Evolutionary conservation across 2,329 filamentous ascomycete genomes (phyloP), one percentile per base, ranked within the genome.

Genomic region (Capronia americana): DNA sequence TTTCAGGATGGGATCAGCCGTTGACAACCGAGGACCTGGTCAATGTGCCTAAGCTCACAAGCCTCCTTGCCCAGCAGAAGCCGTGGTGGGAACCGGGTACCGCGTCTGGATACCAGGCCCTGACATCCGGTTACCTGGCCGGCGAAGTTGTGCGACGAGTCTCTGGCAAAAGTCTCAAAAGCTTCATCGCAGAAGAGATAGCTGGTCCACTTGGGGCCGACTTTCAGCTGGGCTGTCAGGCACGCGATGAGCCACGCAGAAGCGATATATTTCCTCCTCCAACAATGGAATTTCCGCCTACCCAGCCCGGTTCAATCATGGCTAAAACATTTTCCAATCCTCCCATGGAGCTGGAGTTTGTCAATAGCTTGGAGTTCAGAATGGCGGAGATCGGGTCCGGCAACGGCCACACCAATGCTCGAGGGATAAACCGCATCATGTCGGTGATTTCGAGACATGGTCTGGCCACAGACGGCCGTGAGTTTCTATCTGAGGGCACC

Each of bases 401-500:
- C 0, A 83, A 82, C 64, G 83, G 83, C 0, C 79, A 82, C 57
- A 69, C 72, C 0, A 85, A 85, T 67, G 80, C 82, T 14, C 74
- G 77, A 4, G 76, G 76, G 0, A 54, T 85, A 24, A 78, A 76
- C 7, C 58, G 57, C 10, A 67, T 68, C 17, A 32, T 71, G 12
- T 68, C 68, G 5, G 38, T 53, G 26, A 57, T 71, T 5, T 66
- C 68, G 4, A 20, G 64, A 24, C 50, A 51, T 32, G 68, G 68
- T 12, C 14, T 12, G n/a, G 64, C 48, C 14, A 61, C 62, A 32
- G 58, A 67, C 53, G 61, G 64, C 10, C 4, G 23, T 14, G n/a
- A 38, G 23, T 48, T 67, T 2, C 59, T 70, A 11, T 62, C 68
- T 7, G 54, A 63, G 1, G 30, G 61, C 34, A 70, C 66, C 0